These are phyloP conservation scores for Pseudocercospora cruenta DNA, from an alignment of 2,329 filamentous ascomycete species.

Conservation along the genomic window DNA sequence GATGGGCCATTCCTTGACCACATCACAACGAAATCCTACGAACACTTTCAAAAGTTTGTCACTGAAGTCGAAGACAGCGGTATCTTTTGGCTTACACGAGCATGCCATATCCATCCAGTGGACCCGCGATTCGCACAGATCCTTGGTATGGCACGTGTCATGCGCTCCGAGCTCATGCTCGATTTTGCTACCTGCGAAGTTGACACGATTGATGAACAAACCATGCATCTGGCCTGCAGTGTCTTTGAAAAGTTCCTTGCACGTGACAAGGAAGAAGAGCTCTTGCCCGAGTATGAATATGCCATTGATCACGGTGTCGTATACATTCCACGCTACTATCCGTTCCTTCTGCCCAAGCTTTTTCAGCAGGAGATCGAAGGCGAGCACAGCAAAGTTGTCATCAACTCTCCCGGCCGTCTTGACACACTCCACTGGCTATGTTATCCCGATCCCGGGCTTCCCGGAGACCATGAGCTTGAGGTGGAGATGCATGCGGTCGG, in stretches of 20 bases:
- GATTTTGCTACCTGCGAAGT: not conserved
- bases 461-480: too few species aligned
- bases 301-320: slow-evolving; percentile 8
- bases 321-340: slow-evolving; percentile 4
- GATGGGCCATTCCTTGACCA: too few species aligned
- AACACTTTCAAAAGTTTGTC: too few species aligned
- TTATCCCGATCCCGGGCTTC: too few species aligned
- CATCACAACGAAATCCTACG: too few species aligned
- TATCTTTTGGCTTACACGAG: slow-evolving; percentile 13
- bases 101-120: not conserved
- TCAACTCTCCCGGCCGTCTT: too few species aligned
- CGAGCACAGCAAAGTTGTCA: too few species aligned
- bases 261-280: not conserved
- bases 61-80: not conserved
- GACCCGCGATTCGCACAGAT: slow-evolving; percentile 1
- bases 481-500: slow-evolving; percentile 21
- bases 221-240: not conserved
- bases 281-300: slow-evolving; percentile 2
- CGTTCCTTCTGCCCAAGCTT: slow-evolving; percentile 1
- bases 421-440: too few species aligned
- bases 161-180: not conserved
- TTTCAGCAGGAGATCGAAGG: not conserved
- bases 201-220: not conserved
- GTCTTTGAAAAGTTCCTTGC: not conserved
- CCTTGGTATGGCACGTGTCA: not conserved